Evolutionary conservation across 768 basidiomycete genomes (phyloP).

Genomic region (Tylopilus sp.): DNA sequence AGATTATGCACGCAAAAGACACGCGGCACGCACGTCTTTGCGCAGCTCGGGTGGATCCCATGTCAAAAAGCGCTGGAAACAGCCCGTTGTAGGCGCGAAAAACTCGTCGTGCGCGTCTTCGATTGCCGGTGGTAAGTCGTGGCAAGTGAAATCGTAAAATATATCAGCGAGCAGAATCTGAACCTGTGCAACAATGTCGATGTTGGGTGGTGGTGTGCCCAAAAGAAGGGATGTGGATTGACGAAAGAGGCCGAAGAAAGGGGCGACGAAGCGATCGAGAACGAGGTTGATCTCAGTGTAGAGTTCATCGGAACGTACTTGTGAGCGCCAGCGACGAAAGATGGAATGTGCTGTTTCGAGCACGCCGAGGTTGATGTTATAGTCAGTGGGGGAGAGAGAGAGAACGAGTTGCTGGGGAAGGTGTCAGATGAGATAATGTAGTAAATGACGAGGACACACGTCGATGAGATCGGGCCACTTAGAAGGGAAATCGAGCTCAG

Average conservation of each 20-base stretch:
- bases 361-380: slow-evolving; percentile 84
- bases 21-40: slow-evolving; percentile 51
- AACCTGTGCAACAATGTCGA: slow-evolving; percentile 60
- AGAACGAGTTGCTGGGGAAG: slow-evolving; percentile 75
- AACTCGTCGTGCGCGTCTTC: slow-evolving; percentile 86
- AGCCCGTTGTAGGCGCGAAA: slow-evolving; percentile 65
- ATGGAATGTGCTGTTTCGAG: slow-evolving; percentile 95
- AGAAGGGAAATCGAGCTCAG: slow-evolving; percentile 85
- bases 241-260: slow-evolving; percentile 83
- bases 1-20: slow-evolving; percentile 1
- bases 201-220: slow-evolving; percentile 34
- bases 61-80: slow-evolving; percentile 75
- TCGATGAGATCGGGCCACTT: slow-evolving; percentile 88
- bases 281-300: slow-evolving; percentile 92
- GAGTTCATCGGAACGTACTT: slow-evolving; percentile 81
- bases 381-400: slow-evolving; percentile 78
- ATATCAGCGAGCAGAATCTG: slow-evolving; percentile 81
- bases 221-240: slow-evolving; percentile 57
- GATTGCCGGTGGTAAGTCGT: slow-evolving; percentile 91
- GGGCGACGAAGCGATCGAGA: slow-evolving; percentile 73
- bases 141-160: slow-evolving; percentile 91
- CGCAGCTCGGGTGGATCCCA: slow-evolving; percentile 73
- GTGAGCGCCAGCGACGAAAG: slow-evolving; percentile 89
- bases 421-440: slow-evolving; percentile 13
- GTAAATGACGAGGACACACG: slow-evolving; percentile 47